phyloP scores from a whole-genome alignment of 1,139 yeast species.

The Diutina siamensis region DNA sequence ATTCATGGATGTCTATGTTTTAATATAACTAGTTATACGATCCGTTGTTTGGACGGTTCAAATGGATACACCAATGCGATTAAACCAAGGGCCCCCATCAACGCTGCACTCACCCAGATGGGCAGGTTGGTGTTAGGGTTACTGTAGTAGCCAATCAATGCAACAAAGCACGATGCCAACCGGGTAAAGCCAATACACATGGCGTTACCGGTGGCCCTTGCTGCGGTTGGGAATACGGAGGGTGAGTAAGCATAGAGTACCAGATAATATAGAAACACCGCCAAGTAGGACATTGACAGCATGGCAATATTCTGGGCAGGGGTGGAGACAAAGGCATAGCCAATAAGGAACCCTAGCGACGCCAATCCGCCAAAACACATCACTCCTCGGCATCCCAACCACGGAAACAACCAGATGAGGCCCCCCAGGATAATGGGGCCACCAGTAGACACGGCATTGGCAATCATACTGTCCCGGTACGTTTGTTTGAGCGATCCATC shows the following conservation, averaged over 20 bases:
- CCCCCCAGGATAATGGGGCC: constrained; percentile 20
- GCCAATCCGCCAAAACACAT: constrained; percentile 41
- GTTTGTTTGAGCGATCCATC: not conserved
- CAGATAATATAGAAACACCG: constrained; percentile 42
- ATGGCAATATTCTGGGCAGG: constrained; percentile 64
- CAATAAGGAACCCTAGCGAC: constrained; percentile 44
- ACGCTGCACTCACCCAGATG: constrained; percentile 46
- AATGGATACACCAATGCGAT: constrained; percentile 34
- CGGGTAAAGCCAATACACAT: constrained; percentile 37
- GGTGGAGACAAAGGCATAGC: constrained; percentile 43
- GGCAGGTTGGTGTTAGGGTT: constrained; percentile 24
- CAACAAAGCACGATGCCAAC: constrained; percentile 36
- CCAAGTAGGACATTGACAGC: constrained; percentile 95
- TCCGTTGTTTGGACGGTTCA: constrained; percentile 30
- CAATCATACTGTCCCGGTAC: constrained; percentile 15
- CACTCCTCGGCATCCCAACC: constrained; percentile 43
- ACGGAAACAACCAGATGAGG: constrained; percentile 17
- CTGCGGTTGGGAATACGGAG: constrained; percentile 44
- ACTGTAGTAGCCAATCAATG: constrained; percentile 39
- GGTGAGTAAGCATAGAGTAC: constrained; percentile 48
- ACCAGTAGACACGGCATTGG: constrained; percentile 18
- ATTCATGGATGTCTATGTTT: constrained; percentile 19
- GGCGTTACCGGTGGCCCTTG: constrained; percentile 47
- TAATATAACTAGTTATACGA: constrained; percentile 10
- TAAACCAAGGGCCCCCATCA: constrained; percentile 32